These are phyloP conservation scores for Suhomyces coccinellae DNA, from an alignment of 1,139 yeast species.

Conservation along the genomic window DNA sequence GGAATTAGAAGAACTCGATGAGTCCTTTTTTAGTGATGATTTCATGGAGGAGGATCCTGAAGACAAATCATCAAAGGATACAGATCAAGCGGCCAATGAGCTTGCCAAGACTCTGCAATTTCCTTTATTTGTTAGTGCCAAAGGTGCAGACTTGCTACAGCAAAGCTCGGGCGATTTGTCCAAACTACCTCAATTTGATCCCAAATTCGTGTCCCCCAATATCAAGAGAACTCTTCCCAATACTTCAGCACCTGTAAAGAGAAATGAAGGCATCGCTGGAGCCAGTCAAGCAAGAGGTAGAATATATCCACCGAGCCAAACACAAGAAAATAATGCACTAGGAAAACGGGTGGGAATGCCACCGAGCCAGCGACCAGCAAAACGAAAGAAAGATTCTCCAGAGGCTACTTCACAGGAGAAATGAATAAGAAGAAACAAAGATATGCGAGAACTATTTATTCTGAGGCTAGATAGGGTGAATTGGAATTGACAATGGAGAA, in stretches of 20 bases:
- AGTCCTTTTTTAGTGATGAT: slow-evolving; percentile 72
- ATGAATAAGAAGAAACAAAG: too few relatives aligned
- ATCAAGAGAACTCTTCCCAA: slow-evolving; percentile 56
- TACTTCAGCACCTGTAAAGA: slow-evolving; percentile 57
- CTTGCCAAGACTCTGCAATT: slow-evolving; percentile 4
- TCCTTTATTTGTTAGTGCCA: slow-evolving; percentile 55
- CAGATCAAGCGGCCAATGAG: not conserved
- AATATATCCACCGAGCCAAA: slow-evolving; percentile 11
- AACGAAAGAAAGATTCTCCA: slow-evolving; percentile 9
- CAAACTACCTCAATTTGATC: slow-evolving; percentile 44
- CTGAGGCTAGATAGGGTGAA: too few relatives aligned
- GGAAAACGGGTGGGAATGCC: slow-evolving; percentile 40
- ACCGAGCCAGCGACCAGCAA: slow-evolving; percentile 28
- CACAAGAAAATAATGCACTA: slow-evolving; percentile 8
- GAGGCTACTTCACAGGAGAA: not conserved
- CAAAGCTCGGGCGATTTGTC: slow-evolving; percentile 40
- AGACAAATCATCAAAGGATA: not conserved
- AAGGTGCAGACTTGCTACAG: slow-evolving; percentile 54
- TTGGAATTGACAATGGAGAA: too few relatives aligned
- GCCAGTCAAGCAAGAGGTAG: slow-evolving; percentile 3
- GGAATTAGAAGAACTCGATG: slow-evolving; percentile 53
- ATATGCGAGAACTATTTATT: too few relatives aligned
- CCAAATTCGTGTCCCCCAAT: slow-evolving; percentile 51
- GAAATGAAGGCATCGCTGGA: slow-evolving; percentile 27
- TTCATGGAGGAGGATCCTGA: slow-evolving; percentile 17